Conservation (phyloP, 169 alveolate genomes). For the Eimeria acervulina region DNA sequence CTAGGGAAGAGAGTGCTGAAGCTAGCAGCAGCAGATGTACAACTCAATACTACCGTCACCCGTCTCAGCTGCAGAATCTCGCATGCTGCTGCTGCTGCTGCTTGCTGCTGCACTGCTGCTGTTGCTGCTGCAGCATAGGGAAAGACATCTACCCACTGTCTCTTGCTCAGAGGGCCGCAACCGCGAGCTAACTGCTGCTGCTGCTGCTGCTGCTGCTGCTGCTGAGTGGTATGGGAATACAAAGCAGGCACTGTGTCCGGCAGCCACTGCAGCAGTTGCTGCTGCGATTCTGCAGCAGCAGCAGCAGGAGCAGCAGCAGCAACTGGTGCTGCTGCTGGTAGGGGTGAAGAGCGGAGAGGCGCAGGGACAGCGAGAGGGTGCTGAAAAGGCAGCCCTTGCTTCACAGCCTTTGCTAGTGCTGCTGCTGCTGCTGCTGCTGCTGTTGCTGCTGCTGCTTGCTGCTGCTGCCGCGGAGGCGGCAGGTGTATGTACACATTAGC, state of each 20-base stretch:
- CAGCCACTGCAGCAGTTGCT: too few relatives aligned
- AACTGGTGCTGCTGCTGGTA: constrained; percentile 31
- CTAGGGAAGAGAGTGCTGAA: constrained; percentile 67
- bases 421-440: constrained; percentile 39
- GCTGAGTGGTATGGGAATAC: background rate
- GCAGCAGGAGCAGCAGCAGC: background rate
- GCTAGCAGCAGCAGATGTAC: constrained; percentile 54
- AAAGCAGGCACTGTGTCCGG: too few relatives aligned
- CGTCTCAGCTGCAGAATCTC: constrained; percentile 73
- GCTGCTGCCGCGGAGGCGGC: background rate
- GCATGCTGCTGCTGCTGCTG: constrained; percentile 12
- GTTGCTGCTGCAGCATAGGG: constrained; percentile 44
- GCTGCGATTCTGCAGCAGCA: too few relatives aligned
- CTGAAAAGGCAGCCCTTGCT: constrained; percentile 35
- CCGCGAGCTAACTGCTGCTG: background rate
- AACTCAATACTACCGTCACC: constrained; percentile 59
- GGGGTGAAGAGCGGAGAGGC: background rate
- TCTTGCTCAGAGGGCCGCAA: background rate
- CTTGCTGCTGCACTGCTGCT: background rate
- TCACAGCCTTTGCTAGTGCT: constrained; percentile 4
- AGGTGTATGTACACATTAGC: constrained; percentile 37
- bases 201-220: constrained; percentile 52
- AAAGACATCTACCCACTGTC: background rate
- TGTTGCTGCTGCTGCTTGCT: too few relatives aligned
- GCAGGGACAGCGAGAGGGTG: constrained; percentile 58